Base-by-base conservation (phyloP, 345 rosid species). In the Euphorbia tirucalli region DNA sequence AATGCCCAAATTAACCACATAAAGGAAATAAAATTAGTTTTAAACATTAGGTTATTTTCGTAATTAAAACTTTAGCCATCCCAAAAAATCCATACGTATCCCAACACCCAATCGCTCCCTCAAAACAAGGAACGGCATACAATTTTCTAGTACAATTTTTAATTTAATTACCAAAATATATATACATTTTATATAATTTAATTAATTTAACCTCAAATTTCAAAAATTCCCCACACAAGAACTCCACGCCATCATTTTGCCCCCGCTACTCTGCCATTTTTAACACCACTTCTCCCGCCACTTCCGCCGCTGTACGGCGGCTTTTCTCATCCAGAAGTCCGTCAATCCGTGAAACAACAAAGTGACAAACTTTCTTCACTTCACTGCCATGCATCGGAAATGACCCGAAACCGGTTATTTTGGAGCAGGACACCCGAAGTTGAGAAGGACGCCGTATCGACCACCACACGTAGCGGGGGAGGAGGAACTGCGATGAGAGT, bases 401-500 rank as follows among this genome's bases (percentile, higher is more conserved):
- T 93, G 98, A 93, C 93, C 79, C 84, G 78, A 41, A 63, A 79
- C 90, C 85, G 79, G 65, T 62, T 68, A 24, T 59, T 32, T 74
- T 72, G 77, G 71, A 67, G 54, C 76, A 87, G 81, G 79, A 66
- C 56, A 57, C 60, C 85, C 77, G 80, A 83, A 66, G 69, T 80
- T 60, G 84, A 85, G n/a, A 74, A 82, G 25, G 77, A 78, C 41
- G 28, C 75, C n/a, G 54, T 58, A 68, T 60, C 82, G 8, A 66
- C 70, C 48, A 39, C 80, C 52, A 21, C 75, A 48, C n/a, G 62
- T 27, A 25, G 57, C 11, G 67, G 58, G 9, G 67, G 82, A 19
- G 76, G 84, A 44, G 86, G 89, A 43, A 82, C 95, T 32, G 97
- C 84, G 83, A 94, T 94, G 98, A 89, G 97, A 74, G 84, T 94